Conservation (phyloP, 164 flowering plant species). For the Dillenia turbinata region DNA sequence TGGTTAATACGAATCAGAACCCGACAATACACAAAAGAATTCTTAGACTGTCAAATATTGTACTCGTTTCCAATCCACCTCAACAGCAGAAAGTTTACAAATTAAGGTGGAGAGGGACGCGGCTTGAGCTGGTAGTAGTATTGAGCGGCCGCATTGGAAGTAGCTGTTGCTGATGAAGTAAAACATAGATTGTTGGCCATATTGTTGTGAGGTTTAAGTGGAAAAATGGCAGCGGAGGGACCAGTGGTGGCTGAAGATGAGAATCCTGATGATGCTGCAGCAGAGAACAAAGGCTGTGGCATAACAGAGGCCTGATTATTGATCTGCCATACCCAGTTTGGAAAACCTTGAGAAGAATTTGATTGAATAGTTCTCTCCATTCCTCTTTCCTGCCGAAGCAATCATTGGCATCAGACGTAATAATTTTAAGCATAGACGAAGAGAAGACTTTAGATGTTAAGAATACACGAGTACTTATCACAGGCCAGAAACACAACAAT, state of each 20-base stretch:
- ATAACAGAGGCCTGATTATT: constrained; percentile 19
- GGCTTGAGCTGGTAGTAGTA: constrained; percentile 14
- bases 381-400: constrained; percentile 30
- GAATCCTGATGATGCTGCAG: constrained; percentile 99
- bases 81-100: no score
- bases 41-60: no score
- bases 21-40: no score
- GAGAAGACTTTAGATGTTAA: no score
- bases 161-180: constrained; percentile 9
- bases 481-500: no score
- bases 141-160: constrained; percentile 17
- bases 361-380: constrained; percentile 20
- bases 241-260: constrained; percentile 27
- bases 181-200: constrained; percentile 18
- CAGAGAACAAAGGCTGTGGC: constrained; percentile 33
- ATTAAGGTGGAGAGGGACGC: no score
- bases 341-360: constrained; percentile 17
- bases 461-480: no score
- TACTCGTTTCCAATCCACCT: no score
- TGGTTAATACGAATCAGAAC: no score
- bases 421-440: no score
- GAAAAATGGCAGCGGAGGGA: constrained; percentile 34
- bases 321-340: constrained; percentile 47
- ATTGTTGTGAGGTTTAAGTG: constrained; percentile 17
- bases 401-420: not conserved